phyloP scores from a whole-genome alignment of 176 grass and related monocot genomes.

The Rhynchospora tenuis region DNA sequence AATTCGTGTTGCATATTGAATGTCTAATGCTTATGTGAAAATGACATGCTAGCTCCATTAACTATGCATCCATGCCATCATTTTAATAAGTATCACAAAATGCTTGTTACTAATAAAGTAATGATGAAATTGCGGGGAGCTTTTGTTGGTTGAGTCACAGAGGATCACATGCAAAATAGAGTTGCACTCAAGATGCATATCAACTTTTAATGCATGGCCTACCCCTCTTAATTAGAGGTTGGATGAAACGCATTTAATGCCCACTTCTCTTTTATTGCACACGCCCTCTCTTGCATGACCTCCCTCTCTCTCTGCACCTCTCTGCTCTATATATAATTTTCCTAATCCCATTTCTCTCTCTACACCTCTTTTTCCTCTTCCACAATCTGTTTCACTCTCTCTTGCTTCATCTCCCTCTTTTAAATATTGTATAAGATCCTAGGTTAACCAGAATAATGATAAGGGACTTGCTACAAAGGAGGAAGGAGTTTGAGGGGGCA shows the following conservation, averaged over 20 bases:
- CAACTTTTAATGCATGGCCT: conserved; percentile 39
- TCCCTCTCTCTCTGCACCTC: conserved; percentile 5
- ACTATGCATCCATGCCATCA: background rate
- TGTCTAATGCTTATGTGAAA: background rate
- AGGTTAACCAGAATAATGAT: conserved; percentile 23
- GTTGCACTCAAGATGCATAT: conserved; percentile 29
- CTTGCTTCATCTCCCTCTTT: background rate
- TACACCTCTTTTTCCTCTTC: background rate
- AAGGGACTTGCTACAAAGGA: conserved; percentile 27
- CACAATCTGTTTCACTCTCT: background rate
- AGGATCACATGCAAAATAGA: conserved; percentile 27
- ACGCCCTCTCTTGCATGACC: conserved; percentile 38
- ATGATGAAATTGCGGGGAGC: background rate
- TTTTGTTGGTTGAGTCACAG: conserved; percentile 15
- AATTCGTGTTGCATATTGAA: background rate
- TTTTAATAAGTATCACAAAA: background rate
- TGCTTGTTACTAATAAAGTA: background rate
- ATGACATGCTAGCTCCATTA: background rate
- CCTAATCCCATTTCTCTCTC: conserved; percentile 7
- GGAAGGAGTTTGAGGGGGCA: background rate
- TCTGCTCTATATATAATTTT: conserved; percentile 25
- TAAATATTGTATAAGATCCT: background rate
- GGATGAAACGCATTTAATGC: conserved; percentile 43
- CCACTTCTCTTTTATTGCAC: conserved; percentile 30
- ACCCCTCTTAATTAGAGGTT: conserved; percentile 37